Percentiles rank a stretch among this genome's conserved stretches.
These are phyloP conservation scores for Ophiosphaerella korrae DNA, from an alignment of 2,329 filamentous ascomycete species.

Conservation along the genomic window DNA sequence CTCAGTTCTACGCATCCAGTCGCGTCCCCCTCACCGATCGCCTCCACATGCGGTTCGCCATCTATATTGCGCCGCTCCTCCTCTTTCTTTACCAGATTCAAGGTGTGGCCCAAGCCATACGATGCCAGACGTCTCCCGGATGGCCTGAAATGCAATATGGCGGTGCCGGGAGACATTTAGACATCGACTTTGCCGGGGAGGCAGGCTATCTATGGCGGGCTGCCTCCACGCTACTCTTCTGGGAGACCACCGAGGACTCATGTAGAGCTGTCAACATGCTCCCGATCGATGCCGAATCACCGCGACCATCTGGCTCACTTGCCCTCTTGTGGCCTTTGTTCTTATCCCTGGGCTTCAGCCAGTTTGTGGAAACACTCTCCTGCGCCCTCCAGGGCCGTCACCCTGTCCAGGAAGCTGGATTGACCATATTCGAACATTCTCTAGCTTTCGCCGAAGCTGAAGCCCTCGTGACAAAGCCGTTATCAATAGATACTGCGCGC, in stretches of 20 bases:
- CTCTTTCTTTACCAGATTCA: slow-evolving; percentile 64
- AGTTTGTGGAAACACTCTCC: slow-evolving; percentile 86
- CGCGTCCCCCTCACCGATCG: slow-evolving; percentile 77
- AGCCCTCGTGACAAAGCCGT: slow-evolving; percentile 78
- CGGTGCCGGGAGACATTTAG: slow-evolving; percentile 48
- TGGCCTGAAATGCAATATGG: slow-evolving; percentile 55
- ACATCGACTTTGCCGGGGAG: slow-evolving; percentile 59
- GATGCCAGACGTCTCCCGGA: slow-evolving; percentile 75
- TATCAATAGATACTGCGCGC: slow-evolving; percentile 71
- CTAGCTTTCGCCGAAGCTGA: slow-evolving; percentile 96
- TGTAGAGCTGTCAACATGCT: slow-evolving; percentile 77
- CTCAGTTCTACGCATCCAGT: slow-evolving; percentile 90
- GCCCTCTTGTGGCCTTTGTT: slow-evolving; percentile 78
- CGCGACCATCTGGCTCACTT: slow-evolving; percentile 75
- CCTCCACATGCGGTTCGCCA: slow-evolving; percentile 53
- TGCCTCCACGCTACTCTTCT: slow-evolving; percentile 73
- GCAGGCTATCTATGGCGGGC: slow-evolving; percentile 74
- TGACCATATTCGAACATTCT: slow-evolving; percentile 96
- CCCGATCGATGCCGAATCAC: slow-evolving; percentile 56
- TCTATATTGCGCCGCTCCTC: slow-evolving; percentile 40
- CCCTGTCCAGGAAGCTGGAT: slow-evolving; percentile 83
- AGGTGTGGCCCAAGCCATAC: slow-evolving; percentile 78
- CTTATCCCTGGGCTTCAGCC: slow-evolving; percentile 70
- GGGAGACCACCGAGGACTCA: slow-evolving; percentile 73
- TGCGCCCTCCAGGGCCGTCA: slow-evolving; percentile 85